Percentiles rank a stretch among this genome's conserved stretches.
Evolutionary conservation across 177 flowering plant genomes (phyloP).

Genomic region (Vitis hybrid): DNA sequence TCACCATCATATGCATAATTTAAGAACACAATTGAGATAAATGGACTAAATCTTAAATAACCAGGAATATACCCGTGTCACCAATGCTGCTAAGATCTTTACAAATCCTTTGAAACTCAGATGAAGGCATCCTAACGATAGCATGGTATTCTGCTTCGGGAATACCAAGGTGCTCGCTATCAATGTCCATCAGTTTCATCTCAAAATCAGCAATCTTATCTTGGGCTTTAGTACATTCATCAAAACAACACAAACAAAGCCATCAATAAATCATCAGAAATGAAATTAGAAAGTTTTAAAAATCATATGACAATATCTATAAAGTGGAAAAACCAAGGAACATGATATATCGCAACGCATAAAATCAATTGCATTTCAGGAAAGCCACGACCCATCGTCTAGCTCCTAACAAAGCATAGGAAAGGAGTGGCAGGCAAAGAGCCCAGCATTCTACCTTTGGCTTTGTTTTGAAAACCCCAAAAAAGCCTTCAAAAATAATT

Average conservation of each 20-base stretch:
- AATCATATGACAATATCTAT: neutral
- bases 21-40: neutral
- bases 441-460: too few relatives aligned
- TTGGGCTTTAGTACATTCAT: constrained; percentile 50
- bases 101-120: constrained; percentile 93
- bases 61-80: constrained; percentile 65
- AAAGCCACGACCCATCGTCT: too few relatives aligned
- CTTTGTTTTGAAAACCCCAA: too few relatives aligned
- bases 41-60: neutral
- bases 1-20: too few relatives aligned
- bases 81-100: constrained; percentile 90
- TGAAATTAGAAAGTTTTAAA: neutral
- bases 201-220: constrained; percentile 95
- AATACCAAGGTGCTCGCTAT: constrained; percentile 96
- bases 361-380: too few relatives aligned
- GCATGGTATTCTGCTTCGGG: constrained; percentile 96
- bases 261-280: neutral
- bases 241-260: neutral
- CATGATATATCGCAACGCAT: too few relatives aligned
- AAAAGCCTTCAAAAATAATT: too few relatives aligned
- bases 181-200: constrained; percentile 98
- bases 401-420: too few relatives aligned
- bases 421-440: too few relatives aligned
- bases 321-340: too few relatives aligned
- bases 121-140: constrained; percentile 87